These are phyloP conservation scores for Corinectria fuckeliana DNA, from an alignment of 2,329 filamentous ascomycete genomes.

Conservation along the genomic window DNA sequence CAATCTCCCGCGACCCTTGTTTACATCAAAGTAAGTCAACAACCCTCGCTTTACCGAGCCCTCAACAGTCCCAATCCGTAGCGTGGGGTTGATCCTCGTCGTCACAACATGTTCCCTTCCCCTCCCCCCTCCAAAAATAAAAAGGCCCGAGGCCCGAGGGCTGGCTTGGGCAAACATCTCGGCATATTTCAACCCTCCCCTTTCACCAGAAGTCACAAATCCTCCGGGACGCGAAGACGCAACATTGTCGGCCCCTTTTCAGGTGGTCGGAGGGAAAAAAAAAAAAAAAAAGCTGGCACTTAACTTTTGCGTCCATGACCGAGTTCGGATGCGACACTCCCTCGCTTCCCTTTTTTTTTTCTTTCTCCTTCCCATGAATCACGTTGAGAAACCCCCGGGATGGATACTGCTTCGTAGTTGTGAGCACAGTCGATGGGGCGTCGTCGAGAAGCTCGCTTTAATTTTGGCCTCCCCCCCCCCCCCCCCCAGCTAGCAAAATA, in stretches of 20 bases:
- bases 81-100: background rate
- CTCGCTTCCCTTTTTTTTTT: background rate
- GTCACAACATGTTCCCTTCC: background rate
- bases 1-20: background rate
- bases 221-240: no score
- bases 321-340: background rate
- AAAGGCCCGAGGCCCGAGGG: background rate
- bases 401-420: conserved; percentile 47
- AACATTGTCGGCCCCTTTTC: background rate
- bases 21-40: background rate
- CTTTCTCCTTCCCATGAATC: background rate
- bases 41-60: background rate
- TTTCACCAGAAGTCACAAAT: background rate
- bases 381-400: conserved; percentile 33
- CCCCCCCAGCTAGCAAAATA: conserved; percentile 27
- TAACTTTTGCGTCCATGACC: no score
- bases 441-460: background rate
- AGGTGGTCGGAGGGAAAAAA: background rate
- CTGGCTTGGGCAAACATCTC: background rate
- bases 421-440: conserved; percentile 41
- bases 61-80: background rate
- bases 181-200: background rate
- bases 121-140: background rate
- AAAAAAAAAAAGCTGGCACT: background rate
- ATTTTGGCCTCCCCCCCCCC: no score